Percentiles rank a stretch among this genome's conserved stretches.
These are phyloP conservation scores for Lojkania enalia DNA, from an alignment of 2,329 filamentous ascomycete species.

Conservation along the genomic window DNA sequence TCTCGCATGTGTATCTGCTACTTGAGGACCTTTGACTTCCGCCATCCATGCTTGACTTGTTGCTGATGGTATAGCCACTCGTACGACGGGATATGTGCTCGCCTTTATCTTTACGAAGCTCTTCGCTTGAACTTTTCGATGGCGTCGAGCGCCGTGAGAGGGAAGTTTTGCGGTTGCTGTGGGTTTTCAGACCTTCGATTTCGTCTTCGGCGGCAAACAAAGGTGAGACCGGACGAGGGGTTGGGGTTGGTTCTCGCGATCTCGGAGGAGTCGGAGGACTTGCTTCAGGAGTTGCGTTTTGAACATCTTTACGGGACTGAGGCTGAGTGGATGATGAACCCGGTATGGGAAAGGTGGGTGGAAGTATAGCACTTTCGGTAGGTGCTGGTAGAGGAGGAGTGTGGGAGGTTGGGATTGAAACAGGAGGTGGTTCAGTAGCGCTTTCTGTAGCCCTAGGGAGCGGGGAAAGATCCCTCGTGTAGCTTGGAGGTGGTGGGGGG, in stretches of 20 bases:
- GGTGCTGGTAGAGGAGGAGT: neutral
- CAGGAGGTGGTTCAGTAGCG: neutral
- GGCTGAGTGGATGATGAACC: neutral
- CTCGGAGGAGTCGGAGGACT: conserved; percentile 26
- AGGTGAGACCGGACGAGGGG: conserved; percentile 33
- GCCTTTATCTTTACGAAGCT: conserved; percentile 21
- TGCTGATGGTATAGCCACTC: conserved; percentile 36
- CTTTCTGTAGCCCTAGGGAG: conserved; percentile 6
- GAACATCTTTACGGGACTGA: neutral
- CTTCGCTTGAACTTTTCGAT: conserved; percentile 30
- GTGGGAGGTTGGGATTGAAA: neutral
- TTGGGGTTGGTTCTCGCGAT: conserved; percentile 26
- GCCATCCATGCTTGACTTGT: conserved; percentile 13
- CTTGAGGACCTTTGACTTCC: conserved; percentile 23
- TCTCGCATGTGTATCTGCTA: conserved; percentile 39
- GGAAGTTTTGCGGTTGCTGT: conserved; percentile 26
- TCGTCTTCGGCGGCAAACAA: conserved; percentile 42
- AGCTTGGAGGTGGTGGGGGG: conserved; percentile 20
- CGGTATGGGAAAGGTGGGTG: neutral
- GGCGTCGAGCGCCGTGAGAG: conserved; percentile 36
- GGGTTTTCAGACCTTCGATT: conserved; percentile 34
- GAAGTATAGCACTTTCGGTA: neutral
- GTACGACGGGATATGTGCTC: conserved; percentile 29
- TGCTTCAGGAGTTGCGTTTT: conserved; percentile 15
- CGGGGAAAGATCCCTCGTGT: neutral